These are phyloP conservation scores for Ascodesmis nigricans DNA, from an alignment of 495 filamentous ascomycete genomes.

Conservation along the genomic window DNA sequence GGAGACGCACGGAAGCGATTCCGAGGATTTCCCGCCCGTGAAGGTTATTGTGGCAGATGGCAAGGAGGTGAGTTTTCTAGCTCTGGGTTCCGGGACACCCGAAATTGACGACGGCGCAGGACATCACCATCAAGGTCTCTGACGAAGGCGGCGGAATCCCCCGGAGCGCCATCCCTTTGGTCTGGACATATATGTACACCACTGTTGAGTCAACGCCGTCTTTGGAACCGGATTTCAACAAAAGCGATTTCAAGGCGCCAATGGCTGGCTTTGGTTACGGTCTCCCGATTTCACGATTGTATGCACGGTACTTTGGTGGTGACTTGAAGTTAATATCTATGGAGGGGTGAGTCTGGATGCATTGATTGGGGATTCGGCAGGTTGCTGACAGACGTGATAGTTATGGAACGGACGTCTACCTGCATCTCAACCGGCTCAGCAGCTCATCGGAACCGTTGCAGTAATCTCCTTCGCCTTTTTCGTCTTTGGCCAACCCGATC, in stretches of 20 bases:
- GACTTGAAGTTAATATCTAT: constrained; percentile 96
- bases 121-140: constrained; percentile 93
- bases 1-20: constrained; percentile 83
- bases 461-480: constrained; percentile 32
- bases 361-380: background rate
- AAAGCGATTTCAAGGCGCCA: constrained; percentile 96
- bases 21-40: constrained; percentile 84
- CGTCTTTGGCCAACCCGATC: too few species aligned
- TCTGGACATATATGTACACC: constrained; percentile 99
- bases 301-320: constrained; percentile 91
- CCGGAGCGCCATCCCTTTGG: constrained; percentile 70
- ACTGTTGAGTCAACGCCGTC: constrained; percentile 90
- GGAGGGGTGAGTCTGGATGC: constrained; percentile 60
- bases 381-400: constrained; percentile 29
- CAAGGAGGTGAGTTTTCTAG: constrained; percentile 34
- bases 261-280: constrained; percentile 99
- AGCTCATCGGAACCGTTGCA: constrained; percentile 91
- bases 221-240: constrained; percentile 92
- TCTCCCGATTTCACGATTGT: constrained; percentile 74
- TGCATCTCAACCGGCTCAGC: constrained; percentile 85
- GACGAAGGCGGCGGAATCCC: constrained; percentile 95
- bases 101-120: constrained; percentile 23
- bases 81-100: constrained; percentile 1
- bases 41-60: constrained; percentile 95
- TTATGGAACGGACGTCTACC: constrained; percentile 95